A percentile compares a stretch with the other conserved stretches of the same genome.
Evolutionary conservation across 192 early-diverging fungal species (phyloP).

Genomic region (Funneliformis geosporum): DNA sequence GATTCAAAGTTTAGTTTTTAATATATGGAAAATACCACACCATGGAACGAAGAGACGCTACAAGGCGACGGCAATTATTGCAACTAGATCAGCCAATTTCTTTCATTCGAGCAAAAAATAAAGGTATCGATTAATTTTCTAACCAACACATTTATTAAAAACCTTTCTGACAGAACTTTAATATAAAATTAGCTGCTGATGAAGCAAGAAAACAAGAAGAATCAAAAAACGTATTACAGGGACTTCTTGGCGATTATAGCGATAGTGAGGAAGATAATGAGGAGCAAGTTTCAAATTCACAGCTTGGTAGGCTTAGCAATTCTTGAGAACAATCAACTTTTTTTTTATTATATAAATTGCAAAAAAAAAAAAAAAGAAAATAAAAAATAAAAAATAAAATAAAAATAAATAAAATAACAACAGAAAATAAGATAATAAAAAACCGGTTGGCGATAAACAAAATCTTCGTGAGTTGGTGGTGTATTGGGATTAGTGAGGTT

Average conservation of each 20-base stretch:
- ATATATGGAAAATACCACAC: not conserved
- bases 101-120: slow-evolving; percentile 22
- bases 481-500: not conserved
- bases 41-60: slow-evolving; percentile 18
- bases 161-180: too few species aligned
- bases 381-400: not conserved
- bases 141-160: too few species aligned
- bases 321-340: slow-evolving; percentile 3
- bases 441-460: slow-evolving; percentile 11
- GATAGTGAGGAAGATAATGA: slow-evolving; percentile 18
- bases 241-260: slow-evolving; percentile 11
- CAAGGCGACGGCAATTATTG: slow-evolving; percentile 1
- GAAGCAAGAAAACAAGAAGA: slow-evolving; percentile 22
- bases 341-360: not conserved
- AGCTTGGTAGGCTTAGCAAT: slow-evolving; percentile 19
- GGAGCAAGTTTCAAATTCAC: not conserved
- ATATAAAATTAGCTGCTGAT: not conserved
- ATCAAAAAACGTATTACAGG: slow-evolving; percentile 16
- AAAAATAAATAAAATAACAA: not conserved
- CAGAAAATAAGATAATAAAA: not conserved
- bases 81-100: slow-evolving; percentile 14
- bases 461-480: not conserved
- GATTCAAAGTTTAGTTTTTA: too few species aligned
- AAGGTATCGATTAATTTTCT: not conserved
- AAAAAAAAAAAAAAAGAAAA: slow-evolving; percentile 9